A percentile compares a stretch with the other conserved stretches of the same genome.
Evolutionary conservation across 441 rosid genomes (phyloP).

Genomic region (Viola pubescens): DNA sequence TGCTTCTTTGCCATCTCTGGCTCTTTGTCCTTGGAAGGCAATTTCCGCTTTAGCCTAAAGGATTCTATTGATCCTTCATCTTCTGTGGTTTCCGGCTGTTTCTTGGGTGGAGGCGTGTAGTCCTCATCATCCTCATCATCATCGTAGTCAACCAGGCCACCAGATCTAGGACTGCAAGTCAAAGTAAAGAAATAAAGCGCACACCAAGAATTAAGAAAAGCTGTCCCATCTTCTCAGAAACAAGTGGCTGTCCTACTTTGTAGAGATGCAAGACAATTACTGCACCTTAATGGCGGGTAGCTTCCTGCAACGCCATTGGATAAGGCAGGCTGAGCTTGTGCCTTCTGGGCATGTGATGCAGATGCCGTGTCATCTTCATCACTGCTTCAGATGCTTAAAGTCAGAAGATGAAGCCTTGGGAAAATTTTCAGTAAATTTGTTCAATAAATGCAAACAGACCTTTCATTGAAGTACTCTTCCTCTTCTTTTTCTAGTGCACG

Average conservation of each 20-base stretch:
- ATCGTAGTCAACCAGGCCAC: constrained; percentile 90
- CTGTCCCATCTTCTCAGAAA: neutral
- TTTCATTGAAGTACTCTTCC: constrained; percentile 94
- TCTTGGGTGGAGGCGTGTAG: constrained; percentile 79
- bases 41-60: constrained; percentile 64
- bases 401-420: constrained; percentile 11
- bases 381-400: constrained; percentile 32
- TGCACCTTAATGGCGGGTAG: constrained; percentile 54
- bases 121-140: constrained; percentile 96
- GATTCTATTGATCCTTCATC: constrained; percentile 68
- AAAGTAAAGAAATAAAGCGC: constrained; percentile 12
- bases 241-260: neutral
- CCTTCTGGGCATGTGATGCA: constrained; percentile 55
- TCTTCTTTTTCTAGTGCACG: constrained; percentile 95
- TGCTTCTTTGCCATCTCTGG: constrained; percentile 61
- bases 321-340: constrained; percentile 40
- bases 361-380: constrained; percentile 95
- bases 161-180: constrained; percentile 50
- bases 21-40: constrained; percentile 53
- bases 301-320: constrained; percentile 73
- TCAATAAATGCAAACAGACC: constrained; percentile 32
- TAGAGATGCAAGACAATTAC: constrained; percentile 9
- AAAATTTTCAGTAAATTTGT: constrained; percentile 6
- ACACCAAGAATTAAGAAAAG: constrained; percentile 1
- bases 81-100: constrained; percentile 47